phyloP scores from a whole-genome alignment of 1,139 yeast species.

The Sugiyamaella sp. region DNA sequence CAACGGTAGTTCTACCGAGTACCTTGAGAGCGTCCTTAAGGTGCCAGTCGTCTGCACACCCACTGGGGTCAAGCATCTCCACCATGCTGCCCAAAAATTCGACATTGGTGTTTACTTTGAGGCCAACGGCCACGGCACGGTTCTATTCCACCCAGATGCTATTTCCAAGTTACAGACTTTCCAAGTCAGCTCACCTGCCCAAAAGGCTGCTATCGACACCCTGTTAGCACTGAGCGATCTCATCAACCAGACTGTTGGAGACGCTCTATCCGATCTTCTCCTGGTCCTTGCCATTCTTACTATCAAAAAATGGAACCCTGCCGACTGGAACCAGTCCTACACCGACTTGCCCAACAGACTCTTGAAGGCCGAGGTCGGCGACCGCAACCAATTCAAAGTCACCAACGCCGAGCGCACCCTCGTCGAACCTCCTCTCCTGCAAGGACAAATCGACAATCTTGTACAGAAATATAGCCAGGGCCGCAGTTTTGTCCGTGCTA shows the following conservation, averaged over 20 bases:
- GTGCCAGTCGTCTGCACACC: slow-evolving; percentile 88
- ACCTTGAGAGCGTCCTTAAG: slow-evolving; percentile 60
- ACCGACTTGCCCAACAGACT: slow-evolving; percentile 85
- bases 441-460: slow-evolving; percentile 65
- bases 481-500: slow-evolving; percentile 92
- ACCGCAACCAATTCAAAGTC: slow-evolving; percentile 76
- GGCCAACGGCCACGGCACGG: slow-evolving; percentile 99
- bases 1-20: slow-evolving; percentile 86
- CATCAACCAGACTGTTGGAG: slow-evolving; percentile 97
- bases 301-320: slow-evolving; percentile 59
- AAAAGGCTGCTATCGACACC: slow-evolving; percentile 52
- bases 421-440: slow-evolving; percentile 77
- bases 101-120: slow-evolving; percentile 95
- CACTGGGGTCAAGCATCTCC: slow-evolving; percentile 95
- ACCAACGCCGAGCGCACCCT: slow-evolving; percentile 89
- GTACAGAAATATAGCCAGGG: slow-evolving; percentile 64
- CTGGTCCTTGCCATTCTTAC: slow-evolving; percentile 70
- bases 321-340: slow-evolving; percentile 76
- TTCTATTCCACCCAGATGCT: slow-evolving; percentile 70
- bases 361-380: slow-evolving; percentile 79
- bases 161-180: slow-evolving; percentile 42
- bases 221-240: slow-evolving; percentile 63
- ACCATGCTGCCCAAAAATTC: slow-evolving; percentile 79
- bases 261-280: slow-evolving; percentile 87
- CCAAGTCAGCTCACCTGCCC: slow-evolving; percentile 43